Base-by-base conservation (phyloP, 805 yeast species). In the Lachancea meyersii region DNA sequence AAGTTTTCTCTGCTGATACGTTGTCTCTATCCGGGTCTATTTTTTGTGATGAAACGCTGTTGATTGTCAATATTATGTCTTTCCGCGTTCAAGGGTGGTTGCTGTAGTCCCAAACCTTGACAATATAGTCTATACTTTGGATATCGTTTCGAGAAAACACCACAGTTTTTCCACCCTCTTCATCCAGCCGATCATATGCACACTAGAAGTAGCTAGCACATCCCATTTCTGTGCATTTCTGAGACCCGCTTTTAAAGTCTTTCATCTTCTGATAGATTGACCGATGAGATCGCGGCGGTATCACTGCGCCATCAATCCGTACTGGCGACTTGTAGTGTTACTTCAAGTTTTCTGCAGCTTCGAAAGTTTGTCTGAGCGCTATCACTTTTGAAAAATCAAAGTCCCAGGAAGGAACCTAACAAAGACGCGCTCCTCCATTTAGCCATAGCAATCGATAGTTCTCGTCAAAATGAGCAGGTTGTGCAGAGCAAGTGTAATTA, bases 341-440 rank as follows among this genome's bases (percentile, higher is more conserved):
- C 14, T 32, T 38, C 14, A 49, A 32, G 17, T 39, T 38, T 16
- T 34, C 40, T 5, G 33, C 45, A 21, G 38, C 28, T 3, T 41
- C 33, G 28, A 26, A 47, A 17, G 11, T 28, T 19, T 45, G 14
- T 14, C 36, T 18, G 3, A 47, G 37, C 7, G 32, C 18, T 20
- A 38, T 31, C 11, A 31, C 30, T 8, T 35, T 40, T 17, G 27
- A 8, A 23, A 28, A 45, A 26, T 48, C 51, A 9, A 27, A 20
- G 14, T 40, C 43, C 51, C 49, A 48, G 1, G 51, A 43, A 14
- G 26, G 14, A 9, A 38, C 35, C 21, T 44, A 63, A 46, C 68
- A 64, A 19, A 36, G 47, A 21, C 39, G 37, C 17, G 57, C 49
- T 10, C 64, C 67, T 5, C 65, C 65, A 40, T 64, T 64, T 5